Evolutionary conservation across 768 basidiomycete species (phyloP).

Genomic region (Galerina sulciceps): DNA sequence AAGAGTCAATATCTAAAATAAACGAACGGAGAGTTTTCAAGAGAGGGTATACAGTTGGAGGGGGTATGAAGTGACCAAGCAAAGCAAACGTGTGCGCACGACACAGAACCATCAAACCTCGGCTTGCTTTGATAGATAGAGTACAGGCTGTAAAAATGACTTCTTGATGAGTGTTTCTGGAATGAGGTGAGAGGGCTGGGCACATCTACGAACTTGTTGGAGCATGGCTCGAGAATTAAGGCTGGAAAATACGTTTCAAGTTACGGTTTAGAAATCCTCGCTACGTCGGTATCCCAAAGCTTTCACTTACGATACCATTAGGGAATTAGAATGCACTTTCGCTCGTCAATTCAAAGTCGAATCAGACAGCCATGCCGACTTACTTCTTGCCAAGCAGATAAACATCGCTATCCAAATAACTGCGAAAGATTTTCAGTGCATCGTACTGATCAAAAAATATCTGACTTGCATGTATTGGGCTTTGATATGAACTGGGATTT

Average conservation of each 20-base stretch:
- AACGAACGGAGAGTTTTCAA: no score
- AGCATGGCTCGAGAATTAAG: background rate
- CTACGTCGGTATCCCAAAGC: background rate
- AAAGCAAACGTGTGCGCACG: no score
- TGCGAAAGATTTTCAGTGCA: background rate
- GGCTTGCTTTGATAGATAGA: no score
- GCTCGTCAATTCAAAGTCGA: background rate
- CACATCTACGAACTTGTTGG: background rate
- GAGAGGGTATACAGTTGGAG: no score
- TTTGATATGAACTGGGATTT: background rate
- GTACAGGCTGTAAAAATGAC: no score
- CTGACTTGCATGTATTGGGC: background rate
- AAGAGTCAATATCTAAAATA: no score
- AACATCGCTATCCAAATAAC: constrained; percentile 4
- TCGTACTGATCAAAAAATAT: background rate
- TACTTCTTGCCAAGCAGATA: constrained; percentile 5
- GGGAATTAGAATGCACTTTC: background rate
- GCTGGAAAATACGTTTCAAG: background rate
- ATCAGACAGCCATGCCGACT: background rate
- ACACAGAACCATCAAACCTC: no score
- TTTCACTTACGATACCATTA: background rate
- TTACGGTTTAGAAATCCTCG: background rate
- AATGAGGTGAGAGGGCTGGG: no score
- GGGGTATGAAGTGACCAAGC: no score
- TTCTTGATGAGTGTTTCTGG: no score